These are phyloP conservation scores for Venturiaceae sp. DNA, from an alignment of 2,329 filamentous ascomycete genomes.

Conservation along the genomic window DNA sequence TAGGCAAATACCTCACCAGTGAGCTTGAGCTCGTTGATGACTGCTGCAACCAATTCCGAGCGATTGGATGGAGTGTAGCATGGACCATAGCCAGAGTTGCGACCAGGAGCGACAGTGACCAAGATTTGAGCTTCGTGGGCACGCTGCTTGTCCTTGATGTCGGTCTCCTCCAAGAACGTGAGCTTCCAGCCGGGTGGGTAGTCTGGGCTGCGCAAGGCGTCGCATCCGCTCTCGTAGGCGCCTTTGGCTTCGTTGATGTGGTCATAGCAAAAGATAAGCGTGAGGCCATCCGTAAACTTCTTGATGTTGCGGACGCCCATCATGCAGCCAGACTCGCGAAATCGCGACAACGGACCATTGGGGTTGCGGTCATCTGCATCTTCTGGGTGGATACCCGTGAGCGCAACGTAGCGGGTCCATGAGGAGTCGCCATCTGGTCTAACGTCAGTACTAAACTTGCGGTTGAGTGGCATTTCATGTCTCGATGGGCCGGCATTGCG, in stretches of 20 bases:
- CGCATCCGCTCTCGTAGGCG: background rate
- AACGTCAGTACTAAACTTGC: background rate
- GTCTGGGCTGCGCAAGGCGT: background rate
- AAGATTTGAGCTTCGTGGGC: background rate
- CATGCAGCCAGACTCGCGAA: background rate
- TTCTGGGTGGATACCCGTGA: background rate
- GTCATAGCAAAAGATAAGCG: slow-evolving; percentile 7
- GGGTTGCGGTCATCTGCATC: background rate
- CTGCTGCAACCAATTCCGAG: background rate
- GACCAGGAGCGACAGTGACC: background rate
- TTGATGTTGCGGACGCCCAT: background rate
- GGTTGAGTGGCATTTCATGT: background rate
- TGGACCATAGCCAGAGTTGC: no score
- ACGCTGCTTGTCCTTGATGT: background rate
- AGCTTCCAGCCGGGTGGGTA: background rate
- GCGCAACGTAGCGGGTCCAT: slow-evolving; percentile 3
- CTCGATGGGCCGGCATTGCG: background rate
- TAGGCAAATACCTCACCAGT: background rate
- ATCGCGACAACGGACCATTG: background rate
- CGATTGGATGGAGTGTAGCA: background rate
- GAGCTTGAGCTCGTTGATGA: background rate
- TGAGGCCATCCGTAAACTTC: slow-evolving; percentile 1
- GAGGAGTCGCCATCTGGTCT: background rate
- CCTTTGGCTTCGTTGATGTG: background rate
- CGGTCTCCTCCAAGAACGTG: background rate